Evolutionary conservation across 305 asterid species (phyloP).

Genomic region (Petunia hybrid): DNA sequence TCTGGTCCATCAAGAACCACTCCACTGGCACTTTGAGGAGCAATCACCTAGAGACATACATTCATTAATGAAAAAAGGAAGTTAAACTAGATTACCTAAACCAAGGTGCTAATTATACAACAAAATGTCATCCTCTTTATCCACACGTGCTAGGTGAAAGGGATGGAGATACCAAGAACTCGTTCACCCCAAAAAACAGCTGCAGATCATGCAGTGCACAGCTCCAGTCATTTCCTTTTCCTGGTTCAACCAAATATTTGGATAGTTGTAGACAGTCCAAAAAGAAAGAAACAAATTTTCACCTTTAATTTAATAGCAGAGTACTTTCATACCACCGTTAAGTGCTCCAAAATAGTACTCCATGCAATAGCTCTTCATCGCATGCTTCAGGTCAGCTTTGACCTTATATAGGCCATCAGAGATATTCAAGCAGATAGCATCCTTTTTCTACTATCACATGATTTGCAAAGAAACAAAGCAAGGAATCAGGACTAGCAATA

Average conservation of each 20-base stretch:
- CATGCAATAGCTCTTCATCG: constrained; percentile 79
- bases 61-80: constrained; percentile 31
- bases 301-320: constrained; percentile 19
- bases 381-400: constrained; percentile 83
- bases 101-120: constrained; percentile 25
- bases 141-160: constrained; percentile 42
- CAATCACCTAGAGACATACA: constrained; percentile 72
- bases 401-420: constrained; percentile 71
- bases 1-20: constrained; percentile 98
- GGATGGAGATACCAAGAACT: constrained; percentile 72
- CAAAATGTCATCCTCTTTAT: constrained; percentile 15
- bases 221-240: constrained; percentile 75
- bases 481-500: background rate
- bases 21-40: constrained; percentile 96
- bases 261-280: constrained; percentile 25
- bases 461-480: constrained; percentile 15
- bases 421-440: constrained; percentile 42
- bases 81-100: constrained; percentile 10
- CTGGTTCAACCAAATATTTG: constrained; percentile 47
- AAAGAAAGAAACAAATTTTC: constrained; percentile 2
- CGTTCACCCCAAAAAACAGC: constrained; percentile 89
- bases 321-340: constrained; percentile 58
- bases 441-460: constrained; percentile 64
- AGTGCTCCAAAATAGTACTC: constrained; percentile 77
- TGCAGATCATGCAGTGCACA: constrained; percentile 80